phyloP scores from a whole-genome alignment of 805 yeast species.

The Saturnispora galanensis region DNA sequence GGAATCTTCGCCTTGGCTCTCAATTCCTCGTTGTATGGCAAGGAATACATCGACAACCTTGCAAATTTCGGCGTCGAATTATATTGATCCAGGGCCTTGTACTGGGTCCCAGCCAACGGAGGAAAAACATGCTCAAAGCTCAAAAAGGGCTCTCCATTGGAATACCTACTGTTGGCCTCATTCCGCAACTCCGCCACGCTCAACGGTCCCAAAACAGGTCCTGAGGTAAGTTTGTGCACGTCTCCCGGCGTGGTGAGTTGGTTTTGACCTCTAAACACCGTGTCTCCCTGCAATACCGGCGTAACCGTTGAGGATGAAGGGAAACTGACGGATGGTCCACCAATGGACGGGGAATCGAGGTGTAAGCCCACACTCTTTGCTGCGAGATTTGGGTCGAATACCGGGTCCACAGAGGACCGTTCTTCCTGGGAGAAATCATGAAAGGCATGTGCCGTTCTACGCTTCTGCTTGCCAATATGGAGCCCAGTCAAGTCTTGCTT shows the following conservation, averaged over 20 bases:
- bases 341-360: conserved; percentile 5
- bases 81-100: conserved; percentile 69
- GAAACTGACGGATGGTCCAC: neutral
- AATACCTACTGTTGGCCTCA: conserved; percentile 26
- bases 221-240: conserved; percentile 5
- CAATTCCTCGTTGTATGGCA: conserved; percentile 66
- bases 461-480: neutral
- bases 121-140: conserved; percentile 75
- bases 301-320: neutral
- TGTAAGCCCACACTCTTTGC: conserved; percentile 21
- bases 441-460: conserved; percentile 21
- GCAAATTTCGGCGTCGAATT: conserved; percentile 72
- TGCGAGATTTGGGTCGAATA: conserved; percentile 27
- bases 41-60: conserved; percentile 69
- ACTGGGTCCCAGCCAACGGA: conserved; percentile 72
- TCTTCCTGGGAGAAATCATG: conserved; percentile 17
- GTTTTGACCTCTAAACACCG: too few relatives aligned
- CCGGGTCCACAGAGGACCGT: conserved; percentile 7
- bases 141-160: conserved; percentile 37
- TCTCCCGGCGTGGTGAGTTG: neutral
- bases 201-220: conserved; percentile 19
- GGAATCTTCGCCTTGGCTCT: conserved; percentile 69
- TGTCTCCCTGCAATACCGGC: neutral
- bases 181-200: conserved; percentile 29
- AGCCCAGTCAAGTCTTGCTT: neutral